These are phyloP conservation scores for Lolium multiflorum DNA, from an alignment of 176 grass and related monocot species.

Conservation along the genomic window DNA sequence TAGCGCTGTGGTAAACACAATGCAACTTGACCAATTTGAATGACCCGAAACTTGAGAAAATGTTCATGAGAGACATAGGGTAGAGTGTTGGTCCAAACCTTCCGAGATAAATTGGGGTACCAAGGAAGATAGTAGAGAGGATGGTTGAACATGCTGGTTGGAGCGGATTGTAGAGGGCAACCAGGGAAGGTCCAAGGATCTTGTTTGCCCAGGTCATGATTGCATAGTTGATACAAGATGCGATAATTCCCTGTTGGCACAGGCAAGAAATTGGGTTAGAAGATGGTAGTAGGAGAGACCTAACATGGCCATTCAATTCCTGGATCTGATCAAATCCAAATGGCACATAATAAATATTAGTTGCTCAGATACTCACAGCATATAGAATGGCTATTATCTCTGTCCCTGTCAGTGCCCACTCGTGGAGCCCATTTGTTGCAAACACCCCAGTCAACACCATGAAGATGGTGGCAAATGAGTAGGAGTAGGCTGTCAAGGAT, in stretches of 20 bases:
- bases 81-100: slow-evolving; percentile 51
- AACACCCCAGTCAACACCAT: slow-evolving; percentile 81
- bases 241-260: slow-evolving; percentile 65
- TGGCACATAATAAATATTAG: background rate
- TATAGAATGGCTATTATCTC: slow-evolving; percentile 81
- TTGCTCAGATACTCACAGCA: slow-evolving; percentile 54
- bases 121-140: slow-evolving; percentile 90
- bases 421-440: slow-evolving; percentile 66
- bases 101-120: slow-evolving; percentile 84
- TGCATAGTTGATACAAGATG: slow-evolving; percentile 87
- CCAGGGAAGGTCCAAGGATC: slow-evolving; percentile 84
- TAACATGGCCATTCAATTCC: background rate
- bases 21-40: background rate
- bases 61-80: background rate
- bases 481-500: slow-evolving; percentile 85
- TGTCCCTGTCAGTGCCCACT: slow-evolving; percentile 75
- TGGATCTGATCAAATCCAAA: background rate
- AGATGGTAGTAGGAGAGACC: background rate
- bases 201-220: slow-evolving; percentile 97
- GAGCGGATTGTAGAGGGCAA: slow-evolving; percentile 88
- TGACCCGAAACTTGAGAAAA: background rate
- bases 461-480: slow-evolving; percentile 72
- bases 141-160: slow-evolving; percentile 87
- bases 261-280: slow-evolving; percentile 38
- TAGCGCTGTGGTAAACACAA: background rate